Evolutionary conservation across 257 asterid genomes (phyloP).

Genomic region (Dorcoceras hygrometricum): DNA sequence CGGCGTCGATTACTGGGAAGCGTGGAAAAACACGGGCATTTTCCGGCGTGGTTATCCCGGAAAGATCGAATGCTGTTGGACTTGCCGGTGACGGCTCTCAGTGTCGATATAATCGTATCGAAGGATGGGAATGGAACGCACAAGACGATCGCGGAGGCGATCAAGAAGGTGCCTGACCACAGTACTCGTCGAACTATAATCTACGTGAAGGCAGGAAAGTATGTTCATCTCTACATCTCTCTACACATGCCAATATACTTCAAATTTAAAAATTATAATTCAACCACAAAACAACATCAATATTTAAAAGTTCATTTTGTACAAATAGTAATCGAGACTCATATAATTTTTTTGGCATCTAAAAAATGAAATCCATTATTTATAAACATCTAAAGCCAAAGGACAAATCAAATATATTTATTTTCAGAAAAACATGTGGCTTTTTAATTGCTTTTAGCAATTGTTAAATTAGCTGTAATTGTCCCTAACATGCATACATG

Average conservation of each 20-base stretch:
- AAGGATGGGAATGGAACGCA: conserved; percentile 45
- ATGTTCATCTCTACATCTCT: conserved; percentile 18
- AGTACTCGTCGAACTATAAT: conserved; percentile 36
- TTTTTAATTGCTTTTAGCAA: neutral
- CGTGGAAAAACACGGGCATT: conserved; percentile 13
- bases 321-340: too few relatives aligned
- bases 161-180: conserved; percentile 49
- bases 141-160: conserved; percentile 50
- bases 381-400: too few relatives aligned
- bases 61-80: conserved; percentile 34
- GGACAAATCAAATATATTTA: too few relatives aligned
- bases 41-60: conserved; percentile 43
- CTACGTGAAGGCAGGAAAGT: conserved; percentile 56
- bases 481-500: neutral
- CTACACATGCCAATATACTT: too few relatives aligned
- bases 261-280: too few relatives aligned
- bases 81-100: conserved; percentile 26
- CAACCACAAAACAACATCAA: too few relatives aligned
- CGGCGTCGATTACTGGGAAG: conserved; percentile 31
- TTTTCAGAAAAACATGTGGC: neutral
- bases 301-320: too few relatives aligned
- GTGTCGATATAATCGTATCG: conserved; percentile 44
- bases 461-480: too few relatives aligned
- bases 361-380: too few relatives aligned
- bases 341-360: too few relatives aligned